Conservation (phyloP, 225 moss, liverwort and hornwort species). For the Antitrichia curtipendula region DNA sequence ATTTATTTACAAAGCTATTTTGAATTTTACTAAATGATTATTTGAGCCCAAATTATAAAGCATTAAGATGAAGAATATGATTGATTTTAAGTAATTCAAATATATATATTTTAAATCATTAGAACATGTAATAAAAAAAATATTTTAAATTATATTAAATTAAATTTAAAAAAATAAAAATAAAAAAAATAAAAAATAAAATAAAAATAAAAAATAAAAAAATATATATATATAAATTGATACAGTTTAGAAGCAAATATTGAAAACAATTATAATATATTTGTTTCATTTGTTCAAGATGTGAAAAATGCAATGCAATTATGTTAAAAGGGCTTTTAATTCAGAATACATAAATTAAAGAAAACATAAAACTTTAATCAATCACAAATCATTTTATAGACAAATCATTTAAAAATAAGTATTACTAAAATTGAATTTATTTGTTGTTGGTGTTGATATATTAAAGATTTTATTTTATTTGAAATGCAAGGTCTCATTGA, state of each 20-base stretch:
- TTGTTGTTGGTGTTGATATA: accelerated
- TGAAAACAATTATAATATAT: no score
- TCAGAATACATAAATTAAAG: neutral
- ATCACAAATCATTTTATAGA: accelerated
- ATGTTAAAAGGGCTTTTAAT: neutral
- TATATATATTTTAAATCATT: neutral
- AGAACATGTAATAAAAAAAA: accelerated
- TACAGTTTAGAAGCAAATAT: neutral
- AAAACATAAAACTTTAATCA: neutral
- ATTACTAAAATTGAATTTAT: no score
- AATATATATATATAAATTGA: no score
- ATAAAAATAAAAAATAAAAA: no score
- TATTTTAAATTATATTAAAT: no score
- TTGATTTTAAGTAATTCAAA: neutral
- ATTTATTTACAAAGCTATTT: neutral
- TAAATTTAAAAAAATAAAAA: no score
- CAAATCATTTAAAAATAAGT: neutral
- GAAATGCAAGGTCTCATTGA: accelerated
- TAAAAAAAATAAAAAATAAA: no score
- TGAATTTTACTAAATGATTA: neutral
- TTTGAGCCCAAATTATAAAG: no score
- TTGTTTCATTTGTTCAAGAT: neutral
- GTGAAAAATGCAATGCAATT: neutral
- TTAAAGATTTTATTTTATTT: no score
- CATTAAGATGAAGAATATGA: neutral